phyloP scores from a whole-genome alignment of 108 stramenopile species.

The Ochromonas danica region DNA sequence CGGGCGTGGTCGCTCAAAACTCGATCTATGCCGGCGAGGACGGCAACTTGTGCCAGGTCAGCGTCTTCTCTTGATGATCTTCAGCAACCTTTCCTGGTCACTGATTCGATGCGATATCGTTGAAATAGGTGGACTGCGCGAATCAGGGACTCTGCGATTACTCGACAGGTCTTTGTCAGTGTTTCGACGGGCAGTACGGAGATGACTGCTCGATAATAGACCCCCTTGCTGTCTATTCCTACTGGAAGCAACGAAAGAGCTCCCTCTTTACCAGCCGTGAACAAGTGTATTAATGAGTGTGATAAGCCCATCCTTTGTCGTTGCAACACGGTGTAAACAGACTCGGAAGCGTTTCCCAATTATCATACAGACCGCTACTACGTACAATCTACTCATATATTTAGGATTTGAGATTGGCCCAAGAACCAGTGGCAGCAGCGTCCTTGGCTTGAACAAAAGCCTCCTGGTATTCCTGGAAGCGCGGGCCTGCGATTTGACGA shows the following conservation, averaged over 20 bases:
- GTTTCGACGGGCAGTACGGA: constrained; percentile 65
- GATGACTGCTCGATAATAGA: not conserved
- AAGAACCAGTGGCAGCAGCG: not conserved
- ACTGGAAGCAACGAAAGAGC: not conserved
- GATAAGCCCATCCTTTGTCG: too few species aligned
- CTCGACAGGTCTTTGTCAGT: constrained; percentile 64
- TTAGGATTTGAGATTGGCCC: too few species aligned
- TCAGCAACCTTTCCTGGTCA: too few species aligned
- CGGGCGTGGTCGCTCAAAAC: not conserved
- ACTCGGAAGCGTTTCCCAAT: too few species aligned
- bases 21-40: not conserved
- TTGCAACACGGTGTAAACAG: too few species aligned
- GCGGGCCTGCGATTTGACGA: not conserved
- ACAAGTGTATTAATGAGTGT: too few species aligned
- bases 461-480: constrained; percentile 11
- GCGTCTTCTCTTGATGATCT: too few species aligned
- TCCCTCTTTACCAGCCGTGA: too few species aligned
- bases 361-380: too few species aligned
- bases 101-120: too few species aligned
- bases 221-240: not conserved
- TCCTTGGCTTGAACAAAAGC: not conserved
- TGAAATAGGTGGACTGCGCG: constrained; percentile 72
- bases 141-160: constrained; percentile 71
- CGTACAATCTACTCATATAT: too few species aligned
- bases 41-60: constrained; percentile 33